Evolutionary conservation across 805 yeast genomes (phyloP).

Genomic region (Yarrowia sp.): DNA sequence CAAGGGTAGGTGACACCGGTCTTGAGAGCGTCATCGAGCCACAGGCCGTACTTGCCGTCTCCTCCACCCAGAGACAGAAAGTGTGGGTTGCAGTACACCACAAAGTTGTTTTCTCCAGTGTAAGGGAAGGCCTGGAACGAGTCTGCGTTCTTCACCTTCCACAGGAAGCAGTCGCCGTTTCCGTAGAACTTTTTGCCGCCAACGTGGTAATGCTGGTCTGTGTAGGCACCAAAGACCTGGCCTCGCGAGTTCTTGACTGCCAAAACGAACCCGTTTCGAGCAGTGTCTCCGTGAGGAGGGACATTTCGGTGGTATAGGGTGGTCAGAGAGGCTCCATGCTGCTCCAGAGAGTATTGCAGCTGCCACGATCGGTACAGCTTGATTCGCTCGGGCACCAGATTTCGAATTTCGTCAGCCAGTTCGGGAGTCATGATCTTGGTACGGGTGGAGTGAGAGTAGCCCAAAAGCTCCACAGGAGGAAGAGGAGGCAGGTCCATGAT

Average conservation of each 20-base stretch:
- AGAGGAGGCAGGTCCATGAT: constrained; percentile 44
- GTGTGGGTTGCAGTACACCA: constrained; percentile 78
- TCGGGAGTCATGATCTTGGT: constrained; percentile 64
- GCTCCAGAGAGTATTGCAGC: constrained; percentile 82
- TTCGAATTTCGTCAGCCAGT: constrained; percentile 76
- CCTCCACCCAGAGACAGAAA: constrained; percentile 91
- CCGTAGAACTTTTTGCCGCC: constrained; percentile 80
- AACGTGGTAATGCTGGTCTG: constrained; percentile 72
- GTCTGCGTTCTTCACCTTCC: constrained; percentile 66
- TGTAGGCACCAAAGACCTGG: constrained; percentile 76
- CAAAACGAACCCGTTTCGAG: constrained; percentile 73
- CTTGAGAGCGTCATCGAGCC: constrained; percentile 77
- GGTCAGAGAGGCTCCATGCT: constrained; percentile 85
- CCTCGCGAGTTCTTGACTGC: constrained; percentile 70
- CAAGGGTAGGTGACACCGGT: constrained; percentile 81
- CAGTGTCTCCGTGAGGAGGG: constrained; percentile 48
- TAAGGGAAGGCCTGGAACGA: constrained; percentile 79
- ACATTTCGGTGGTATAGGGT: constrained; percentile 63
- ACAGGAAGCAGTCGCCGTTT: constrained; percentile 92
- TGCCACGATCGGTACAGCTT: constrained; percentile 83
- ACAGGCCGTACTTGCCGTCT: constrained; percentile 89
- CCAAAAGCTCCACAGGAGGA: constrained; percentile 53
- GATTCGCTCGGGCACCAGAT: constrained; percentile 75
- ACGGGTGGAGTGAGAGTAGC: constrained; percentile 66
- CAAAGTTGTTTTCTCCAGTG: constrained; percentile 86